These are phyloP conservation scores for Acacia confusa DNA, from an alignment of 306 rosid genomes.

Conservation along the genomic window DNA sequence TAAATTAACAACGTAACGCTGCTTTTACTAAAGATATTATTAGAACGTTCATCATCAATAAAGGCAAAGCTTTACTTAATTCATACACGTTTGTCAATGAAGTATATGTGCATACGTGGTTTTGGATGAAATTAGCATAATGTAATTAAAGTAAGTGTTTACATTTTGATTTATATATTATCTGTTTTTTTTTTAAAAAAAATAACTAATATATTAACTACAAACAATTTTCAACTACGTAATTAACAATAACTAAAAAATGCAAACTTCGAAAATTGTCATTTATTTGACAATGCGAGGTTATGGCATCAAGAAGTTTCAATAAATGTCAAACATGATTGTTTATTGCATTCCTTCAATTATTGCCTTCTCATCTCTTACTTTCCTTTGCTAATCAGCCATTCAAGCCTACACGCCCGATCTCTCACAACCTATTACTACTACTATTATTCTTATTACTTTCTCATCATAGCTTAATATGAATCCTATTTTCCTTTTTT, in stretches of 20 bases:
- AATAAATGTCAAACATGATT: not conserved
- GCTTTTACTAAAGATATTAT: not conserved
- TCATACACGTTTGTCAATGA: conserved; percentile 14
- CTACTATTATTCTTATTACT: not conserved
- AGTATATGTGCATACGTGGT: too few relatives aligned
- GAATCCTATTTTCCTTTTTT: too few relatives aligned
- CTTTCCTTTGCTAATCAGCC: conserved; percentile 32
- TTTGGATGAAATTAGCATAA: not conserved
- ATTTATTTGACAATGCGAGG: not conserved
- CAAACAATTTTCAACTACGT: not conserved
- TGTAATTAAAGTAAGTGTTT: too few relatives aligned
- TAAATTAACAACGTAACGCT: too few relatives aligned
- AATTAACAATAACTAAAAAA: not conserved
- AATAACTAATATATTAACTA: too few relatives aligned
- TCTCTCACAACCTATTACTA: conserved; percentile 12
- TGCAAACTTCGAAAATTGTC: not conserved
- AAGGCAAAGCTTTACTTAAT: not conserved
- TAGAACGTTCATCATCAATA: not conserved
- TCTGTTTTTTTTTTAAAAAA: too few relatives aligned
- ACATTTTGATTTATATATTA: not conserved
- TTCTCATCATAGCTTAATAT: too few relatives aligned
- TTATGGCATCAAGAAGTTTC: conserved; percentile 33
- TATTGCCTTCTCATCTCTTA: conserved; percentile 35
- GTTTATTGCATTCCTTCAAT: conserved; percentile 23
- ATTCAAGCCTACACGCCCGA: not conserved